Evolutionary conservation across 2,329 filamentous ascomycete genomes (phyloP).

Genomic region (Fusarium sp.): DNA sequence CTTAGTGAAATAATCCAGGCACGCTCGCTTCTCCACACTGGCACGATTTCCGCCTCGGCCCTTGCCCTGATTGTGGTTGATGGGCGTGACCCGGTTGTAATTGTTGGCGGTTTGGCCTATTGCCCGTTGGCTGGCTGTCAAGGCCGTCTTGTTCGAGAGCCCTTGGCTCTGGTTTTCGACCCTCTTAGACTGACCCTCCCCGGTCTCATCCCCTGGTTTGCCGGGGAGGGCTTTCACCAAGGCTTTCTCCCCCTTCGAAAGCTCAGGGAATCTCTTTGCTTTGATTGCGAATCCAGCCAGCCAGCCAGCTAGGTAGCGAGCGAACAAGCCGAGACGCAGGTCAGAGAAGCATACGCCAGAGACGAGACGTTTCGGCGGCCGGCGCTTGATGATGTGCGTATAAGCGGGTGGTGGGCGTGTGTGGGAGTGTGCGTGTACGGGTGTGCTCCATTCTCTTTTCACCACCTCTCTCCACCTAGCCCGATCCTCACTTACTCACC

Average conservation of each 20-base stretch:
- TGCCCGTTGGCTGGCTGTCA: constrained; percentile 12
- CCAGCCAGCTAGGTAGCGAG: not conserved
- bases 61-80: constrained; percentile 37
- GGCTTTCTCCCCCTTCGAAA: not conserved
- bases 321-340: constrained; percentile 30
- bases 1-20: constrained; percentile 59
- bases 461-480: constrained; percentile 38
- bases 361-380: constrained; percentile 39
- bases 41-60: constrained; percentile 38
- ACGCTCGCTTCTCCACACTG: constrained; percentile 57
- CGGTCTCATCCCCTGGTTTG: constrained; percentile 21
- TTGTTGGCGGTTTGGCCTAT: constrained; percentile 24
- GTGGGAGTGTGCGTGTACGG: constrained; percentile 39
- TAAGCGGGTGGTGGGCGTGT: constrained; percentile 41
- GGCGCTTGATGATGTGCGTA: constrained; percentile 46
- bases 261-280: not conserved
- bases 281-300: not conserved
- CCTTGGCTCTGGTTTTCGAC: constrained; percentile 25
- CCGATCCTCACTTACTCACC: constrained; percentile 38
- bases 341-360: constrained; percentile 21
- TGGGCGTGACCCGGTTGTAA: constrained; percentile 28
- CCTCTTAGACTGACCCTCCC: constrained; percentile 16
- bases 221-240: constrained; percentile 26
- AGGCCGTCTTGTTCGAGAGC: constrained; percentile 5
- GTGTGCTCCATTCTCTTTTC: constrained; percentile 35